Evolutionary conservation across 1,284 basidiomycete species (phyloP).

Genomic region (Agaricales sp.): DNA sequence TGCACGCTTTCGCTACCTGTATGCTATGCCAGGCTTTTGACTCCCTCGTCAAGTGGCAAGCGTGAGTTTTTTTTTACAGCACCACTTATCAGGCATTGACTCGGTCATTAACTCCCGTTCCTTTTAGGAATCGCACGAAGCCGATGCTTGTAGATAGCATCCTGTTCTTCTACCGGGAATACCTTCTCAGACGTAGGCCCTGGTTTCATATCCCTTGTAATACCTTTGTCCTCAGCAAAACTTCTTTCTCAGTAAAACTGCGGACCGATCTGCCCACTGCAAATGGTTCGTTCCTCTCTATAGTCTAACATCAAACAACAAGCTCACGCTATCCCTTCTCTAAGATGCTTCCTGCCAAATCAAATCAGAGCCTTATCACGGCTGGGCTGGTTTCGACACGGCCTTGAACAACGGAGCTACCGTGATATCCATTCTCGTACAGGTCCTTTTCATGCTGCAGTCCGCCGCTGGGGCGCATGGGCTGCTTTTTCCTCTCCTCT

Average conservation of each 20-base stretch:
- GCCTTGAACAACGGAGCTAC: not conserved
- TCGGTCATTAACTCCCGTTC: no score
- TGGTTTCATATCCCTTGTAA: not conserved
- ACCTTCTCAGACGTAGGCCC: not conserved
- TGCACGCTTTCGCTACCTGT: not conserved
- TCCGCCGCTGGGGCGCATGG: not conserved
- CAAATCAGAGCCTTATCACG: not conserved
- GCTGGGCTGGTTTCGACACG: not conserved
- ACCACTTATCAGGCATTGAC: not conserved
- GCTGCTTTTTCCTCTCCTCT: not conserved
- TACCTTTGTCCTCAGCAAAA: not conserved
- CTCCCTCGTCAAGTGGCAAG: not conserved
- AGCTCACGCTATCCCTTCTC: not conserved
- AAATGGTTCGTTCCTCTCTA: not conserved
- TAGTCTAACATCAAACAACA: not conserved
- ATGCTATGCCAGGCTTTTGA: not conserved
- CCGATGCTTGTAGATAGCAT: not conserved
- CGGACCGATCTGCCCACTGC: not conserved
- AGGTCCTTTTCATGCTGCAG: not conserved
- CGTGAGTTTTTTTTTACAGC: not conserved
- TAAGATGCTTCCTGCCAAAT: not conserved
- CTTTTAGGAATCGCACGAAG: not conserved
- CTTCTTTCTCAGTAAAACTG: not conserved
- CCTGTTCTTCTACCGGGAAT: not conserved
- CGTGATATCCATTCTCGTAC: not conserved